Evolutionary conservation across 306 rosid genomes (phyloP), one percentile per base, ranked within the genome.

Genomic region (Neltuma alba): DNA sequence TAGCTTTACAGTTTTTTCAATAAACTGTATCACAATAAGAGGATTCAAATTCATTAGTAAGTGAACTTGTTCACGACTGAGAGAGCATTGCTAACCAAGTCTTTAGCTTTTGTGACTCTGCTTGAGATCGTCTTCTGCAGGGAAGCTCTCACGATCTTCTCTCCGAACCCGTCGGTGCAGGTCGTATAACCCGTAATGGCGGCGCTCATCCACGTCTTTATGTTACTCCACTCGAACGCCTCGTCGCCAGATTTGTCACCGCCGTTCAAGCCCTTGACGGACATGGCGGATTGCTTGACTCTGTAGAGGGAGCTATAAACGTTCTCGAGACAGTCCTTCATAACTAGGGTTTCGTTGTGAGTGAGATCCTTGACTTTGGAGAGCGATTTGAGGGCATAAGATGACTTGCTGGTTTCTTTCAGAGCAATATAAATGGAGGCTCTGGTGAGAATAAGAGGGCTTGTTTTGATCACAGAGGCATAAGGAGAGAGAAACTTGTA

Each of bases 121-220:
- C 65, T 27, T 58, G 34, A 69, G 48, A 88, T 82, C 70, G 13
- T 79, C 44, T 74, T 78, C 65, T 82, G 70, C 23, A 86, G 1
- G 0, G 77, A 40, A 42, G 40, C 13, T 15, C 82, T 16, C n/a
- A 84, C 81, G 55, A 48, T 5, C 76, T 37, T 42, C 66, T 86
- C 91, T 12, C 76, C 82, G 27, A 84, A 74, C 30, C 78, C 89
- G 80, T 88, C 89, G 3, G 45, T 85, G 74, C 92, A 89, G 0
- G 90, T 89, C 7, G 2, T 0, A 11, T 63, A 84, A 31, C 83
- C 74, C 0, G 92, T 89, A 25, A 86, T 66, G 42, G 89, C 87
- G 14, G 89, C 79, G 66, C 92, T 89, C 76, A 86, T 72, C 87
- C 89, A 89, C 5, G 92, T 89, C 80, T 85, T 78, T 2, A 89